Conservation (phyloP, 1,139 yeast genomes). For the Geotrichum cucujoidarum region DNA sequence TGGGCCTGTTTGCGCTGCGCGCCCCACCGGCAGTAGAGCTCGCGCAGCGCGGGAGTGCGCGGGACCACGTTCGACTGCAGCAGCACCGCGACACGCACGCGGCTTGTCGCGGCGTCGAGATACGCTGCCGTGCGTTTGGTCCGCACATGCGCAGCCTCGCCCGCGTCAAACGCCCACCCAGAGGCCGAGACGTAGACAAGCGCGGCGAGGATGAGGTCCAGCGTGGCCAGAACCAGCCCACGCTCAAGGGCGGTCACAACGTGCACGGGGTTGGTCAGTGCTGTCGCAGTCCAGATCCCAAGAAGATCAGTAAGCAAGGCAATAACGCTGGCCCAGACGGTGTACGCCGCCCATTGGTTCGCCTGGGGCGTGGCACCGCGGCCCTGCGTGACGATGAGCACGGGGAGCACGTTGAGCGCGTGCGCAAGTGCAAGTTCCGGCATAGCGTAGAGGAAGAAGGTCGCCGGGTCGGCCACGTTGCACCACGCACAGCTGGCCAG, state of each 20-base stretch:
- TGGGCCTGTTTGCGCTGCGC: neutral
- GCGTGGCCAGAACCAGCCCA: constrained; percentile 19
- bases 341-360: too few relatives aligned
- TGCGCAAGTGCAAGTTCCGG: constrained; percentile 27
- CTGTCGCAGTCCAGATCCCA: too few relatives aligned
- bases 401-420: constrained; percentile 21
- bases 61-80: constrained; percentile 19
- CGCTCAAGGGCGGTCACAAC: too few relatives aligned
- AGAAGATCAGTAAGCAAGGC: too few relatives aligned
- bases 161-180: constrained; percentile 24
- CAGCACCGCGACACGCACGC: constrained; percentile 15
- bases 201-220: constrained; percentile 21
- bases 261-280: too few relatives aligned
- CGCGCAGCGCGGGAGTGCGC: constrained; percentile 9
- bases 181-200: constrained; percentile 24
- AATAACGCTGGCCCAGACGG: too few relatives aligned
- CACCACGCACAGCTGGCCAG: constrained; percentile 30
- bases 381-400: constrained; percentile 26
- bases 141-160: constrained; percentile 11
- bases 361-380: too few relatives aligned
- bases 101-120: constrained; percentile 8
- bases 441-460: constrained; percentile 24
- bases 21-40: constrained; percentile 17
- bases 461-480: constrained; percentile 19
- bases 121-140: constrained; percentile 5